Conservation (phyloP, 2,329 filamentous ascomycete genomes). For the Aspergillus terreus region DNA sequence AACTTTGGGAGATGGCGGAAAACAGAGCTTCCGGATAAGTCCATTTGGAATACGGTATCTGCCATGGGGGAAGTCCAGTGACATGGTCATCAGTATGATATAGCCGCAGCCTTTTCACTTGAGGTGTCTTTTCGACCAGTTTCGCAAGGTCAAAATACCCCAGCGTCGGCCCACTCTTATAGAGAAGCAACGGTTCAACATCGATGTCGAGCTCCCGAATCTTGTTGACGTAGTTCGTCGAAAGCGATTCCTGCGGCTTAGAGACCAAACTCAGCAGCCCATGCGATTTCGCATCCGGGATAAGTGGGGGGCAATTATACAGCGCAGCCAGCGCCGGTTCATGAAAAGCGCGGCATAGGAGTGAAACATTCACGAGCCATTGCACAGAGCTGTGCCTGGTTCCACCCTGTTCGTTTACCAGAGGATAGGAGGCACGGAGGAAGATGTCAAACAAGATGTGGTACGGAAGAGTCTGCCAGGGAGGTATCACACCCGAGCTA, state of each 20-base stretch:
- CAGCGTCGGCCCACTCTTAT: constrained; percentile 50
- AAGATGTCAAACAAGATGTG: constrained; percentile 69
- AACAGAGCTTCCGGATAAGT: constrained; percentile 66
- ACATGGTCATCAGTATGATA: constrained; percentile 62
- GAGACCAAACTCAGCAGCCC: constrained; percentile 53
- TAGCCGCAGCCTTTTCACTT: constrained; percentile 66
- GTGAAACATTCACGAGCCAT: constrained; percentile 65
- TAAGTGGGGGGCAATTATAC: constrained; percentile 66
- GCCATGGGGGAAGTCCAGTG: constrained; percentile 29
- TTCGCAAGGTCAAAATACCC: constrained; percentile 54
- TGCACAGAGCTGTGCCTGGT: constrained; percentile 24
- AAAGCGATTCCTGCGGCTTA: constrained; percentile 47
- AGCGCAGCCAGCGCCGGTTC: constrained; percentile 71
- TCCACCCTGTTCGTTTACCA: constrained; percentile 41
- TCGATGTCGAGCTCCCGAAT: constrained; percentile 68
- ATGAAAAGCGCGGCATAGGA: constrained; percentile 61
- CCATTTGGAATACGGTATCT: constrained; percentile 53
- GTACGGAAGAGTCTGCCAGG: constrained; percentile 63
- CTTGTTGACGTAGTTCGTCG: constrained; percentile 66
- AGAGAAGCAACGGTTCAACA: constrained; percentile 54
- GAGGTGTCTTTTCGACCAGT: constrained; percentile 62
- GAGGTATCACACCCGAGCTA: constrained; percentile 43
- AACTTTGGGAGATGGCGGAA: constrained; percentile 53
- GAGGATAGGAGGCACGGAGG: constrained; percentile 58
- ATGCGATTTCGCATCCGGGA: constrained; percentile 48